These are phyloP conservation scores for Cercospora canescens DNA, from an alignment of 2,329 filamentous ascomycete genomes.

Conservation along the genomic window DNA sequence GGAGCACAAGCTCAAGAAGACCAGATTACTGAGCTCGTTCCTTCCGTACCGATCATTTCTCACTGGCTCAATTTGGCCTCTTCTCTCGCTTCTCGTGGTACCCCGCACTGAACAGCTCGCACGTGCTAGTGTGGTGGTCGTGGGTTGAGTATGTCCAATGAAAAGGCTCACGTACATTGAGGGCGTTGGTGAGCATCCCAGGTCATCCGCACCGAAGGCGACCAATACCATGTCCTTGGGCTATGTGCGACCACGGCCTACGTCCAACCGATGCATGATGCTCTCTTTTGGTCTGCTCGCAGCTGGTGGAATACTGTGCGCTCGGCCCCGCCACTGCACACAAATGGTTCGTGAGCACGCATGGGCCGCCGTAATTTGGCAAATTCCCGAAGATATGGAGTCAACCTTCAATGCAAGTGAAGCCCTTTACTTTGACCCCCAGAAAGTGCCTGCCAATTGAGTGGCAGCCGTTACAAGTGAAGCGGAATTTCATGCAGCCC, in stretches of 20 bases:
- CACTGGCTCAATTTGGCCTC: background rate
- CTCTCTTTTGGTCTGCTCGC: background rate
- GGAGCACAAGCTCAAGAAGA: no score
- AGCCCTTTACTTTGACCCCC: background rate
- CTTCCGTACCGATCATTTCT: background rate
- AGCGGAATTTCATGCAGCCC: background rate
- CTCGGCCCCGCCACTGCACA: background rate
- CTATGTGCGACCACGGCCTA: slow-evolving; percentile 6
- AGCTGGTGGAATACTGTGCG: background rate
- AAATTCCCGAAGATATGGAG: background rate
- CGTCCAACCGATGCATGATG: slow-evolving; percentile 4
- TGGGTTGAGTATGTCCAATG: no score
- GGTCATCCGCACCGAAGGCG: background rate
- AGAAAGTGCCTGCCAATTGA: background rate
- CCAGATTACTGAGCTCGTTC: no score
- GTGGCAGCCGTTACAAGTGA: background rate
- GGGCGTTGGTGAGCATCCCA: background rate
- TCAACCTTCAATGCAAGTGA: background rate
- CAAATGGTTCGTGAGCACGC: background rate
- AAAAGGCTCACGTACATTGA: no score
- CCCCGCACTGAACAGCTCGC: no score
- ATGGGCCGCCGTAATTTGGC: background rate
- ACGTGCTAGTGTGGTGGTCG: no score
- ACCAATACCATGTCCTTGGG: slow-evolving; percentile 3
- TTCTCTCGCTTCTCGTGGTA: background rate